Evolutionary conservation across 345 rosid genomes (phyloP).

Genomic region (Rhodamnia rubescens): DNA sequence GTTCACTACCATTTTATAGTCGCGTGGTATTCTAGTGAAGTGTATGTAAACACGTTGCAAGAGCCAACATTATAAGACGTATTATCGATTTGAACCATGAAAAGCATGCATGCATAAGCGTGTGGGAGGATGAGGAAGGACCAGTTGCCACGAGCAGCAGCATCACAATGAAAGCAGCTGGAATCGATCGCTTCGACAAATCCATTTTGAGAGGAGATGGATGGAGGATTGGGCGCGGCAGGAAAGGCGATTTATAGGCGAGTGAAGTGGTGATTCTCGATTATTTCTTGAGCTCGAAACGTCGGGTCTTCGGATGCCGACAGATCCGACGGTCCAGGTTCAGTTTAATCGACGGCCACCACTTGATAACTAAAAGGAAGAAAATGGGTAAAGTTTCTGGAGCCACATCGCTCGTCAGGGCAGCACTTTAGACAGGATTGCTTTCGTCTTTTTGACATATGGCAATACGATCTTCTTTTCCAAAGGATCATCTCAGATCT

Average conservation of each 20-base stretch:
- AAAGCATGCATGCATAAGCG: background rate
- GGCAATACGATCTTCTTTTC: fast-evolving
- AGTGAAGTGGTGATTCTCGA: background rate
- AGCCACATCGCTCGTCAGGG: background rate
- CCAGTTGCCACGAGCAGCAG: background rate
- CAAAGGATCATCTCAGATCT: background rate
- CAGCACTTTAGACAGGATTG: background rate
- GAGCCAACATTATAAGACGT: background rate
- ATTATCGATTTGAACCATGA: no score
- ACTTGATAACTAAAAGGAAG: no score
- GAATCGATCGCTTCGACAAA: background rate
- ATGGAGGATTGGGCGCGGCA: background rate
- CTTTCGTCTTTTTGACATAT: background rate
- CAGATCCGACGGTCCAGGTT: background rate
- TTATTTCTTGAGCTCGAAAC: background rate
- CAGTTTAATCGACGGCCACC: no score
- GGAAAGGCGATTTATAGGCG: background rate
- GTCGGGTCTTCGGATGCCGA: background rate
- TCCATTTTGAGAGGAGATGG: background rate
- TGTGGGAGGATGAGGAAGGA: background rate
- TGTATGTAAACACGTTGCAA: background rate
- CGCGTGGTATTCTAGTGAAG: no score
- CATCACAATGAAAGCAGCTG: background rate
- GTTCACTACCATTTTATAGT: no score
- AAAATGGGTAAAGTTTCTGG: background rate